A percentile compares a stretch with the other conserved stretches of the same genome.
Evolutionary conservation across 1,284 basidiomycete genomes (phyloP).

Genomic region (Neonothopanus nambi): DNA sequence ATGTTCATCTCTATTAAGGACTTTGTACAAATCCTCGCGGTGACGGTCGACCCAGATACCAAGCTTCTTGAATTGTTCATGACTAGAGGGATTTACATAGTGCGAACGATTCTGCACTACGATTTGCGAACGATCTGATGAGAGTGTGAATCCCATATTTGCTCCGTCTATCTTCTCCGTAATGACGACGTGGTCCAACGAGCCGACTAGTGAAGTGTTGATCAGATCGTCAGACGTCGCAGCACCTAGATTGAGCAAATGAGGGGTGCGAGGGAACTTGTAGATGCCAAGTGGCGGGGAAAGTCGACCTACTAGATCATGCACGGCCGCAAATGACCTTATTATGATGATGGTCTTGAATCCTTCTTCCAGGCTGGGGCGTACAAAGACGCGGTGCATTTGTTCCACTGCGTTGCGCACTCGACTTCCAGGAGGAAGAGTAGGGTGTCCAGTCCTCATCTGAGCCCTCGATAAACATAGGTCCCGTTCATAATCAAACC

Average conservation of each 20-base stretch:
- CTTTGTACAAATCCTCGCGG: constrained; percentile 38
- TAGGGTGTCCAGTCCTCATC: constrained; percentile 55
- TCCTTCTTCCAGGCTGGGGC: constrained; percentile 49
- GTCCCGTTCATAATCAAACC: constrained; percentile 53
- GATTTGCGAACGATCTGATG: constrained; percentile 43
- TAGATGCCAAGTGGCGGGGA: constrained; percentile 44
- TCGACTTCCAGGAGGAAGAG: constrained; percentile 53
- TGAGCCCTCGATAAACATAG: constrained; percentile 57
- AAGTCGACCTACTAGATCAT: constrained; percentile 46
- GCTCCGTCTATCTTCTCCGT: constrained; percentile 70
- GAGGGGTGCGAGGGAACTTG: constrained; percentile 64
- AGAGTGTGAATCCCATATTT: constrained; percentile 66
- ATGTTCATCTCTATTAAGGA: constrained; percentile 50
- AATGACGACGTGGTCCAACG: constrained; percentile 39
- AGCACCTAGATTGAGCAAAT: constrained; percentile 58
- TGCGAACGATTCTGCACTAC: constrained; percentile 66
- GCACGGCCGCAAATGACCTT: constrained; percentile 49
- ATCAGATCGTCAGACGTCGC: constrained; percentile 54
- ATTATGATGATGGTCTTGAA: constrained; percentile 49
- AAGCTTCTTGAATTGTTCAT: constrained; percentile 62
- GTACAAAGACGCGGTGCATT: constrained; percentile 47
- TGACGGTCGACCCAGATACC: constrained; percentile 52
- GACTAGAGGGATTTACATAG: constrained; percentile 51
- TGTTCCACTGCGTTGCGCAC: constrained; percentile 56
- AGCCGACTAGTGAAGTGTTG: constrained; percentile 14